Conservation (phyloP, 768 basidiomycete species). For the Boletus vinaceobasis region DNA sequence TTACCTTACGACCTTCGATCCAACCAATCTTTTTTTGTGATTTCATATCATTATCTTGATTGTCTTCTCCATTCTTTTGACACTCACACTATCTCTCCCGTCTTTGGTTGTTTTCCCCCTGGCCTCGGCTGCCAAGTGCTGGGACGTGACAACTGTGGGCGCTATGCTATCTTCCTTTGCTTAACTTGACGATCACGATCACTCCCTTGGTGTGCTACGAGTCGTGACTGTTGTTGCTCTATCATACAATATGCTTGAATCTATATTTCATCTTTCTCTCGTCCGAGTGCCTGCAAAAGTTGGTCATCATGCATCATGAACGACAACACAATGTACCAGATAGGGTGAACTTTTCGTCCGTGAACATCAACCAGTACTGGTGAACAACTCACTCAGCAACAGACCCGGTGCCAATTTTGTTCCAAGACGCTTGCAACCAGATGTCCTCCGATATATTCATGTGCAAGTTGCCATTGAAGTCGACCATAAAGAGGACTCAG, state of each 20-base stretch:
- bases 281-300: not conserved
- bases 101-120: not conserved
- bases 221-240: conserved; percentile 3
- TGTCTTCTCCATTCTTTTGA: not conserved
- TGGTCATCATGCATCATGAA: too few relatives aligned
- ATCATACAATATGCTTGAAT: conserved; percentile 23
- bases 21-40: not conserved
- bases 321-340: too few relatives aligned
- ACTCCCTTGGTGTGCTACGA: not conserved
- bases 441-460: not conserved
- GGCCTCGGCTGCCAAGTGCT: not conserved
- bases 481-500: too few relatives aligned
- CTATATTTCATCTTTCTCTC: conserved; percentile 4
- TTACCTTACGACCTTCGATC: conserved; percentile 14
- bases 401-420: not conserved
- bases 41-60: conserved; percentile 28
- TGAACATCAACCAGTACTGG: too few relatives aligned
- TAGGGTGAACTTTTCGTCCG: too few relatives aligned
- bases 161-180: not conserved
- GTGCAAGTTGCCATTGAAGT: too few relatives aligned
- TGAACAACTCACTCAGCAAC: not conserved
- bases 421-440: not conserved
- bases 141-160: not conserved
- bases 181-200: not conserved
- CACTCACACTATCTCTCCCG: not conserved